A percentile compares a stretch with the other conserved stretches of the same genome.
Conservation (phyloP, 257 asterid species). For the Ehretia macrophylla region DNA sequence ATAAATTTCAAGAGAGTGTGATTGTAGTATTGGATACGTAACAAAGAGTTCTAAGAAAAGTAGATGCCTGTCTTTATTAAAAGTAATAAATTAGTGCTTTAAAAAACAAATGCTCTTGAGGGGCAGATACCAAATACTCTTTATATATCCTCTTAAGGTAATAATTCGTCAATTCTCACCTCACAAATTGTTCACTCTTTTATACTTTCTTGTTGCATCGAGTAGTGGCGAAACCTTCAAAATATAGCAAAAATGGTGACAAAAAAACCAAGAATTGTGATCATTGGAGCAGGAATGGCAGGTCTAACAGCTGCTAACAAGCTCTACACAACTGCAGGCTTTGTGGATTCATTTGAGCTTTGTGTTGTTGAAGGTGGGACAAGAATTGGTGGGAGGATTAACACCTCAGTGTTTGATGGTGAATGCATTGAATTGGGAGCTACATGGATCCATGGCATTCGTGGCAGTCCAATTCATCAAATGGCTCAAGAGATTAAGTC, state of each 20-base stretch:
- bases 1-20: background rate
- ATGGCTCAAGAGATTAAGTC: constrained; percentile 47
- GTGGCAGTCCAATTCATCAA: constrained; percentile 66
- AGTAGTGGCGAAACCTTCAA: background rate
- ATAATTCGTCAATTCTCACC: constrained; percentile 21
- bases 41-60: constrained; percentile 24
- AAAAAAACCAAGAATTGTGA: constrained; percentile 58
- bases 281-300: constrained; percentile 94
- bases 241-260: constrained; percentile 37
- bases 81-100: constrained; percentile 12
- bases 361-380: constrained; percentile 67
- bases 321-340: constrained; percentile 39
- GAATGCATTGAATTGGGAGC: constrained; percentile 87
- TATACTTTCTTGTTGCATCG: background rate
- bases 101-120: background rate
- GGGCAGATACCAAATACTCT: constrained; percentile 13
- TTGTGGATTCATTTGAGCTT: constrained; percentile 45
- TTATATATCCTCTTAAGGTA: constrained; percentile 22
- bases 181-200: constrained; percentile 12
- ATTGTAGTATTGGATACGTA: background rate
- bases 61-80: constrained; percentile 27
- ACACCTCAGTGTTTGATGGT: constrained; percentile 61
- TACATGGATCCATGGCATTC: constrained; percentile 94
- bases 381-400: constrained; percentile 80
- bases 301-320: constrained; percentile 82